These are phyloP conservation scores for Aspergillus nanangensis DNA, from an alignment of 495 filamentous ascomycete species.

Conservation along the genomic window DNA sequence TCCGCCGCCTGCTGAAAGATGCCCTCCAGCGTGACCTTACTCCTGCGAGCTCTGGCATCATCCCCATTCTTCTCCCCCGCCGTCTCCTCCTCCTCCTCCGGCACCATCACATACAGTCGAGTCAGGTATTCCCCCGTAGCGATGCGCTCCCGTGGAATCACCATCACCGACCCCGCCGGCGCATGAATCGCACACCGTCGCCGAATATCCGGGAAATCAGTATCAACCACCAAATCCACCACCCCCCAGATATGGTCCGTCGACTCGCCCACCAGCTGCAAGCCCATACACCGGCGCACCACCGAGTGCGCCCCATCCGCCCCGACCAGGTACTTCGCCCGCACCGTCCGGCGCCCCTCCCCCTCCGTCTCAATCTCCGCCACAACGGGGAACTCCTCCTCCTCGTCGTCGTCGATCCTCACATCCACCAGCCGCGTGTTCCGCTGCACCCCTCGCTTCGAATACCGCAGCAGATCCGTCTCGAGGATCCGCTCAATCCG, in stretches of 20 bases:
- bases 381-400: constrained; percentile 45
- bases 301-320: constrained; percentile 64
- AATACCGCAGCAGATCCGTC: constrained; percentile 47
- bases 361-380: constrained; percentile 39
- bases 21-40: constrained; percentile 34
- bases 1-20: constrained; percentile 38
- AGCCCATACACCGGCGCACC: constrained; percentile 54
- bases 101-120: constrained; percentile 59
- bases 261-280: constrained; percentile 56
- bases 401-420: constrained; percentile 51
- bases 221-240: constrained; percentile 61
- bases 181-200: constrained; percentile 64
- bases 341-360: constrained; percentile 39
- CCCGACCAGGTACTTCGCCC: constrained; percentile 63
- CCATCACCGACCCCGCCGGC: constrained; percentile 61
- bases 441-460: constrained; percentile 46
- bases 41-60: constrained; percentile 29
- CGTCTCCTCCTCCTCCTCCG: constrained; percentile 24
- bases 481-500: constrained; percentile 58
- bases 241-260: constrained; percentile 65
- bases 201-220: constrained; percentile 69
- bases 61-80: constrained; percentile 17
- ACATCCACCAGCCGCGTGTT: constrained; percentile 49
- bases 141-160: constrained; percentile 63
- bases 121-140: constrained; percentile 55